Evolutionary conservation across 345 rosid species (phyloP).

Genomic region (Dipteronia dyeriana): DNA sequence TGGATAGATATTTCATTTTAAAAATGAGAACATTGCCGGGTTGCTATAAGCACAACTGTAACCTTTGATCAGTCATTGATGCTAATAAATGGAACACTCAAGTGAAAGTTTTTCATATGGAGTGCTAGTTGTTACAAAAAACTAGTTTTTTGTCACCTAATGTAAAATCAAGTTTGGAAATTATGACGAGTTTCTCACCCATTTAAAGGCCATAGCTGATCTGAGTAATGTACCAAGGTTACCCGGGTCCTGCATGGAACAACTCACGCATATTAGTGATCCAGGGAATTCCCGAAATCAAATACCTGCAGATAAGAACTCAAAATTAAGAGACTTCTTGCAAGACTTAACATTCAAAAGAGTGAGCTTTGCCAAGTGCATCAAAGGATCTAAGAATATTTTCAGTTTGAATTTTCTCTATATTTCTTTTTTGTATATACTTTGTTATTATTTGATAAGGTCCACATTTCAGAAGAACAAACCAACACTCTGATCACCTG

Average conservation of each 20-base stretch:
- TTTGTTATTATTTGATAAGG: neutral
- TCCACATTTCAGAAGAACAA: neutral
- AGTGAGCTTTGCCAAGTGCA: slow-evolving; percentile 6
- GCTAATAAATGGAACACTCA: neutral
- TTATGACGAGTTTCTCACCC: slow-evolving; percentile 56
- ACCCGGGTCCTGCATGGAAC: slow-evolving; percentile 81
- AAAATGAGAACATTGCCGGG: neutral
- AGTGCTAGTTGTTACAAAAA: neutral
- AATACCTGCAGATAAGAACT: slow-evolving; percentile 19
- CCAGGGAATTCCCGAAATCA: slow-evolving; percentile 15
- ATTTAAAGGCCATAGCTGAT: slow-evolving; percentile 85
- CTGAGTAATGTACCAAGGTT: slow-evolving; percentile 89
- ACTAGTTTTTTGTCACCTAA: neutral
- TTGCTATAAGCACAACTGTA: neutral
- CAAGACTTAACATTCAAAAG: slow-evolving; percentile 5
- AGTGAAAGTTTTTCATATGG: neutral
- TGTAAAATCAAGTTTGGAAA: neutral
- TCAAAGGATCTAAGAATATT: neutral
- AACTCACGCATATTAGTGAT: slow-evolving; percentile 25
- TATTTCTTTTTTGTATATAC: neutral
- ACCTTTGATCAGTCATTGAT: neutral
- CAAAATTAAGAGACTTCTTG: slow-evolving; percentile 4
- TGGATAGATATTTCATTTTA: neutral
- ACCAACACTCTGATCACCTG: slow-evolving; percentile 1
- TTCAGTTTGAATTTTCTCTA: neutral